A percentile compares a stretch with the other conserved stretches of the same genome.
Evolutionary conservation across 306 rosid species (phyloP).

Genomic region (Quercus wislizeni): DNA sequence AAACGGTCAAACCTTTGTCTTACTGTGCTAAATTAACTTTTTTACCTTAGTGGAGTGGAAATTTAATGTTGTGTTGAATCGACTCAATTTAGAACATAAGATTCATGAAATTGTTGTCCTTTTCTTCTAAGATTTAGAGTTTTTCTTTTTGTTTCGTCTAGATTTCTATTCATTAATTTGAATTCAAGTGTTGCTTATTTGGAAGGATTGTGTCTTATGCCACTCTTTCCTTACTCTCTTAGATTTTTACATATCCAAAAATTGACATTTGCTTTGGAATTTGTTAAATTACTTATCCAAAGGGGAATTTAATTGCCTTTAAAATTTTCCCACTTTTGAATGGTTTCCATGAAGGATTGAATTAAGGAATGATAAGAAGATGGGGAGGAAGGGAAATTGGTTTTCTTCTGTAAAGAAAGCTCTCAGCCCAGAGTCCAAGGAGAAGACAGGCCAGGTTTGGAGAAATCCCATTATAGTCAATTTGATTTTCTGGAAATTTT

Average conservation of each 20-base stretch:
- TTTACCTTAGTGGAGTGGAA: neutral
- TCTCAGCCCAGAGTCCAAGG: constrained; percentile 90
- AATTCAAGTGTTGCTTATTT: neutral
- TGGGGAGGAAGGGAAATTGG: constrained; percentile 96
- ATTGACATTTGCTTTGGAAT: neutral
- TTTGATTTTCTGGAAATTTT: neutral
- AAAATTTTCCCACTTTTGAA: constrained; percentile 21
- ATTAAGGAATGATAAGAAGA: constrained; percentile 71
- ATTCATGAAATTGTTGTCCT: constrained; percentile 16
- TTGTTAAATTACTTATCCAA: neutral
- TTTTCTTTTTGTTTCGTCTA: too few species aligned
- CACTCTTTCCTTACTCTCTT: neutral
- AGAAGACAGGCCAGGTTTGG: constrained; percentile 59
- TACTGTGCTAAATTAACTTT: neutral
- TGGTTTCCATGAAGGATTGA: constrained; percentile 32
- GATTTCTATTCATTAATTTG: neutral
- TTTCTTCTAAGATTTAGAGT: neutral
- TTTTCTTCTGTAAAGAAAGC: constrained; percentile 93
- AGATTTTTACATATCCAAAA: neutral
- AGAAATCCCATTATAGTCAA: neutral
- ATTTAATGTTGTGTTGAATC: neutral
- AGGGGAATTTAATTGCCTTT: neutral
- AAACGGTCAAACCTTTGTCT: neutral
- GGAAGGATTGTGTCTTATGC: neutral
- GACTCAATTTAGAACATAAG: constrained; percentile 1